Evolutionary conservation across 345 rosid species (phyloP).

Genomic region (Citrus unshiu): DNA sequence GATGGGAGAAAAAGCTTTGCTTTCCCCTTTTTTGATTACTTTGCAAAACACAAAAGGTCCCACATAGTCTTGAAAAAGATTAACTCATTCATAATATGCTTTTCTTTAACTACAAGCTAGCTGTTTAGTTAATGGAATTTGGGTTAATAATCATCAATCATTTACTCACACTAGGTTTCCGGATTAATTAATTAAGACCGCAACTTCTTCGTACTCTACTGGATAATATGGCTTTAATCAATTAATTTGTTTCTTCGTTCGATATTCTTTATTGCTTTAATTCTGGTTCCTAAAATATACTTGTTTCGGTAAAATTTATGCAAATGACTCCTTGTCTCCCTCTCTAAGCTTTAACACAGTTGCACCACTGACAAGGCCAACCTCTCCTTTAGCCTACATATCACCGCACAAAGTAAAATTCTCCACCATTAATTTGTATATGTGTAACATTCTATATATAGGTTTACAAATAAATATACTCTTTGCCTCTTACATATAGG

Average conservation of each 20-base stretch:
- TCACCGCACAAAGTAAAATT: slow-evolving; percentile 20
- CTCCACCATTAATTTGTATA: not conserved
- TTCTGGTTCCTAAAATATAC: not conserved
- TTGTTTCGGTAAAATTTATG: not conserved
- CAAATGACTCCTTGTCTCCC: not conserved
- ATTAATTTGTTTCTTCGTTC: not conserved
- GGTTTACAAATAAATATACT: not conserved
- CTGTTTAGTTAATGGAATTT: not conserved
- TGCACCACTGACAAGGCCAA: not conserved
- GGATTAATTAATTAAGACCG: not conserved
- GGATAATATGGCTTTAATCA: not conserved
- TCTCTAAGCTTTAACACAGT: not conserved
- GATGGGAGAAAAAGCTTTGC: slow-evolving; percentile 12
- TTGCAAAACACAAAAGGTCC: slow-evolving; percentile 10
- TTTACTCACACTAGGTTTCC: not conserved
- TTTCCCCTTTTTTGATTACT: slow-evolving; percentile 12
- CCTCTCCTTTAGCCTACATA: slow-evolving; percentile 8
- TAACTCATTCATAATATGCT: not conserved
- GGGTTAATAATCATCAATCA: not conserved
- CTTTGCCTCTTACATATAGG: too few relatives aligned
- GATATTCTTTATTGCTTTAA: too few relatives aligned
- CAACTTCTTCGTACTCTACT: not conserved
- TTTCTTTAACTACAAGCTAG: not conserved
- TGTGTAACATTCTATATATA: slow-evolving; percentile 19
- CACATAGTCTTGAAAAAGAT: slow-evolving; percentile 6